Evolutionary conservation across 140 eudicot species (phyloP).

Genomic region (Cichorium intybus): DNA sequence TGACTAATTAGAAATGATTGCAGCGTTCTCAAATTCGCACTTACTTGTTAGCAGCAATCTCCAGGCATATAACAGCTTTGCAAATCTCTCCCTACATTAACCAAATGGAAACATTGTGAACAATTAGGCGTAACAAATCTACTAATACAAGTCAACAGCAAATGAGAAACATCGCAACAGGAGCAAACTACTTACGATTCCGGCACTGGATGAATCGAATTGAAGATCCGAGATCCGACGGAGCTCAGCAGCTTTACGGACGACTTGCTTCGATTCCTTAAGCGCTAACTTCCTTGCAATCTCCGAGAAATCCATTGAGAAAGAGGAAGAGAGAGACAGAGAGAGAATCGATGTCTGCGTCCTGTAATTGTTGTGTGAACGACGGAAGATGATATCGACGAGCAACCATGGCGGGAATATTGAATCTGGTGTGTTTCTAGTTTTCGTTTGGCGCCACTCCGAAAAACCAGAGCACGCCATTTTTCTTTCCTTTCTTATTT

Average conservation of each 20-base stretch:
- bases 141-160: no score
- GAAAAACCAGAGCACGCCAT: constrained; percentile 24
- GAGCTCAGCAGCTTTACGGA: constrained; percentile 92
- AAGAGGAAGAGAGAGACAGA: neutral
- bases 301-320: constrained; percentile 70
- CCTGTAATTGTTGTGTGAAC: constrained; percentile 7
- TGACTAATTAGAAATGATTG: neutral
- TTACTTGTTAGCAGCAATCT: constrained; percentile 61
- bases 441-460: constrained; percentile 28
- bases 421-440: constrained; percentile 6
- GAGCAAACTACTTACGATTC: constrained; percentile 46
- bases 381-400: constrained; percentile 13
- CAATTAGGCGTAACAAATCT: neutral
- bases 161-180: neutral
- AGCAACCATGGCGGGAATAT: constrained; percentile 42
- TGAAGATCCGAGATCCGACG: constrained; percentile 87
- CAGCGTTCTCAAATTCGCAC: neutral
- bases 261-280: constrained; percentile 51
- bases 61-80: constrained; percentile 85
- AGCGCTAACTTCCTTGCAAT: constrained; percentile 71
- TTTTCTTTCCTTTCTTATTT: neutral
- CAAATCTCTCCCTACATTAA: constrained; percentile 77
- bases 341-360: neutral
- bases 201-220: constrained; percentile 77
- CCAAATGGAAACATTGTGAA: neutral